Conservation (phyloP, 2,329 filamentous ascomycete genomes). For the Trichoderma sp. region DNA sequence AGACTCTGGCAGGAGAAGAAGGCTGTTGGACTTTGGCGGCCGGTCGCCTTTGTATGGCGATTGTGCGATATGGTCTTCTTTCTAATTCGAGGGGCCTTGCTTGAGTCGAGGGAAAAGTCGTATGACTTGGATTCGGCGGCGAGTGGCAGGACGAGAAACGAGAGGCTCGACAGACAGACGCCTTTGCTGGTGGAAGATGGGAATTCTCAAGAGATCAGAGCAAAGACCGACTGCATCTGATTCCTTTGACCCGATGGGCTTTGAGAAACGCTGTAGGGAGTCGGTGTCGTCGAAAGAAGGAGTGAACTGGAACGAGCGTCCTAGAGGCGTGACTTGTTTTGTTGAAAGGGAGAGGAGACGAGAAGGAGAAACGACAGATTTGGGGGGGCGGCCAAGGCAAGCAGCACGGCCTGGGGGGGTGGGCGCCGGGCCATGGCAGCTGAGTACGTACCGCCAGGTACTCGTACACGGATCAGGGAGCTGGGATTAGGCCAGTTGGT, state of each 20-base stretch:
- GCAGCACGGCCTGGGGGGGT: conserved; percentile 1
- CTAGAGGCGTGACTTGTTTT: conserved; percentile 44
- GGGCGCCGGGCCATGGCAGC: not conserved
- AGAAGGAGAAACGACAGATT: conserved; percentile 24
- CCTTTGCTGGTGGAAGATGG: conserved; percentile 8
- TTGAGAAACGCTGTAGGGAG: conserved; percentile 25
- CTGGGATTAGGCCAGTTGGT: conserved; percentile 24
- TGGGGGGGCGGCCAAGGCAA: conserved; percentile 16
- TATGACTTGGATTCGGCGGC: conserved; percentile 7
- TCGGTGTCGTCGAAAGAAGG: conserved; percentile 32
- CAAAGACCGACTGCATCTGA: conserved; percentile 25
- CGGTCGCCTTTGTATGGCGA: not conserved
- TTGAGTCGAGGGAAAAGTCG: conserved; percentile 4
- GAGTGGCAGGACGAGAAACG: conserved; percentile 14
- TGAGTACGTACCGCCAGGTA: conserved; percentile 19
- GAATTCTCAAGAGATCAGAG: conserved; percentile 23
- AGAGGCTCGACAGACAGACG: conserved; percentile 25
- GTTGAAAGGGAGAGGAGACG: conserved; percentile 41
- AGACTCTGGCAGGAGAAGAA: conserved; percentile 1
- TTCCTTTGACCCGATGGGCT: conserved; percentile 23
- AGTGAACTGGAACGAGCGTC: conserved; percentile 47
- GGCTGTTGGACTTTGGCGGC: not conserved
- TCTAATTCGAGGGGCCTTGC: conserved; percentile 12
- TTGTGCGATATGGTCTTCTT: conserved; percentile 6
- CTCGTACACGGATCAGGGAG: conserved; percentile 20